Evolutionary conservation across 1,284 basidiomycete species (phyloP).

Genomic region (Ustilago curta): DNA sequence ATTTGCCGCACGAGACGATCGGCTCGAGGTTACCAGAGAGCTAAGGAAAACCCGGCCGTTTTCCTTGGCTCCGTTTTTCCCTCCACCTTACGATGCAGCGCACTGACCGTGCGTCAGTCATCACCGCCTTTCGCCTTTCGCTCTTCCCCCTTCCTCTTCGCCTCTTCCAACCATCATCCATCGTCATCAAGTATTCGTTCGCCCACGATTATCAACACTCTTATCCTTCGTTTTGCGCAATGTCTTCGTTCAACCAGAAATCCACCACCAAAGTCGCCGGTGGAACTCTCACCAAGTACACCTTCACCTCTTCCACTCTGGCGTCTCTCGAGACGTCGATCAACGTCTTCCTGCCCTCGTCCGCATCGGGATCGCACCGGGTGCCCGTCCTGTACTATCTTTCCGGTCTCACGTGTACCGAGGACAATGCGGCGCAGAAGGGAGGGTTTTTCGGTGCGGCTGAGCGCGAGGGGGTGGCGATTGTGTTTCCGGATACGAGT

Average conservation of each 20-base stretch:
- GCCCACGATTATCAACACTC: conserved; percentile 27
- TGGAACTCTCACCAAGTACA: conserved; percentile 64
- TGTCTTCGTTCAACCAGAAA: conserved; percentile 34
- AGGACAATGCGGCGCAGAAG: conserved; percentile 81
- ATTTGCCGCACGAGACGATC: conserved; percentile 28
- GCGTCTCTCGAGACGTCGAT: conserved; percentile 84
- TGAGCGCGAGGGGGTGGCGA: conserved; percentile 76
- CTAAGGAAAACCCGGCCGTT: conserved; percentile 27
- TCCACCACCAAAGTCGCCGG: conserved; percentile 47
- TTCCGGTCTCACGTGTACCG: conserved; percentile 92
- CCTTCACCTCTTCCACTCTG: conserved; percentile 75
- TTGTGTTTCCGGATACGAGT: conserved; percentile 95
- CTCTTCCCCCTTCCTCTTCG: background rate
- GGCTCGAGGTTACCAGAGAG: background rate
- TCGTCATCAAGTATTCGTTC: background rate
- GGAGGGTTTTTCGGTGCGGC: conserved; percentile 62
- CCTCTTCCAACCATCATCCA: background rate
- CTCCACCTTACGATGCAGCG: conserved; percentile 15
- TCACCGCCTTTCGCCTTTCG: too few species aligned
- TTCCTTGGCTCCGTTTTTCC: conserved; percentile 2
- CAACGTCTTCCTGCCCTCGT: conserved; percentile 88
- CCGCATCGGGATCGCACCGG: conserved; percentile 72
- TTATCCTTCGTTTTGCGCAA: too few species aligned
- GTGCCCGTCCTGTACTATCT: conserved; percentile 88
- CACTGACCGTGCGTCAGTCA: conserved; percentile 20